These are phyloP conservation scores for Aspergillus ellipticus DNA, from an alignment of 495 filamentous ascomycete species.

Conservation along the genomic window DNA sequence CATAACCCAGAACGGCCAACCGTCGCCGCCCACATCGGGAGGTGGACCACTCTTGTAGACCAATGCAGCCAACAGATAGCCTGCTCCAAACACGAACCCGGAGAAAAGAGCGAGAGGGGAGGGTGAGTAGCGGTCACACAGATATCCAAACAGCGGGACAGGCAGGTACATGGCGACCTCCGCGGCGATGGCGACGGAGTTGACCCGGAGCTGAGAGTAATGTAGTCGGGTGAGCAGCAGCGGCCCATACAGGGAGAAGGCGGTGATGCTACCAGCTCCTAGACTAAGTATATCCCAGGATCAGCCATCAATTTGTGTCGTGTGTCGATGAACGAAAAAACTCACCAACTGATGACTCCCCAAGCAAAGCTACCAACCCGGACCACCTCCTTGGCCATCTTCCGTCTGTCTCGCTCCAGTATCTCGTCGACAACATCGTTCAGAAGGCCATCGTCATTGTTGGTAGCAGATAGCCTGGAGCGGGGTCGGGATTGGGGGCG, in stretches of 20 bases:
- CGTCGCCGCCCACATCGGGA: slow-evolving; percentile 50
- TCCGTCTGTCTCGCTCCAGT: slow-evolving; percentile 52
- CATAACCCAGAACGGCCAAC: slow-evolving; percentile 79
- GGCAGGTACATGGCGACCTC: slow-evolving; percentile 85
- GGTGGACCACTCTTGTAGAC: slow-evolving; percentile 65
- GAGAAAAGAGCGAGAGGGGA: slow-evolving; percentile 69
- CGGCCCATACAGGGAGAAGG: slow-evolving; percentile 88
- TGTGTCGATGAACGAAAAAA: slow-evolving; percentile 1
- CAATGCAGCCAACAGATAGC: slow-evolving; percentile 80
- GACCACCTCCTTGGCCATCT: slow-evolving; percentile 47
- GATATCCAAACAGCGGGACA: slow-evolving; percentile 81
- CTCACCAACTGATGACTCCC: slow-evolving; percentile 58
- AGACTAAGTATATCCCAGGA: slow-evolving; percentile 39
- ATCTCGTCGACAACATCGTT: slow-evolving; percentile 59
- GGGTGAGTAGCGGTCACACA: slow-evolving; percentile 85
- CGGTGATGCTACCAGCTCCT: slow-evolving; percentile 78
- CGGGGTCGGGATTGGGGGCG: slow-evolving; percentile 18
- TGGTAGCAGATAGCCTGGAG: slow-evolving; percentile 19
- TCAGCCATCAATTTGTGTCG: background rate
- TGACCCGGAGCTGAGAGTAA: slow-evolving; percentile 89
- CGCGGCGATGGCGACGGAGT: slow-evolving; percentile 77
- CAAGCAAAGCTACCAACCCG: slow-evolving; percentile 56
- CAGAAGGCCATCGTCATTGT: slow-evolving; percentile 54
- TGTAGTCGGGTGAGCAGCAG: slow-evolving; percentile 76
- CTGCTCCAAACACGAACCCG: slow-evolving; percentile 67